Evolutionary conservation across 768 basidiomycete species (phyloP), one percentile per base, ranked within the genome.

Genomic region (Psilocybe azurescens): DNA sequence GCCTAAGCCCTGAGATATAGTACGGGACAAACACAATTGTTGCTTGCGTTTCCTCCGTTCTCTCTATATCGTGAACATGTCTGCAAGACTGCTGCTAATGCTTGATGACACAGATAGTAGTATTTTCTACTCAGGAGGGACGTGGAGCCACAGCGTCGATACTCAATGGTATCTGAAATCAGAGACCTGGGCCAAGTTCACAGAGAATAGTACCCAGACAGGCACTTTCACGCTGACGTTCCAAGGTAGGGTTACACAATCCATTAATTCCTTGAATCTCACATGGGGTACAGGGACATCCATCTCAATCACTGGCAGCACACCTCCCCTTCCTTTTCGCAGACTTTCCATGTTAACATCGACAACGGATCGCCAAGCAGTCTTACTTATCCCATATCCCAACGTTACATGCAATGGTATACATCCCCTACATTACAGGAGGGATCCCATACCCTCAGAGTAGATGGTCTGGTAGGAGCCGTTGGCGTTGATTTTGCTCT

Each of bases 391-490:
- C 8, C 30, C 14, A 66, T 65, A 30, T 36, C 59, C 8, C 69
- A 58, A 13, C 57, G 64, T 0, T 67, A 67, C 11, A 28, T 62
- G 69, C 58, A 74, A 41, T 74, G 69, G 71, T 72, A 71, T 48
- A 61, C 67, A 33, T 69, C 73, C 2, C 69, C 71, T 0, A 20
- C 46, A 2, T 54, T 74, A 3, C 9, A 56, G 2, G 70, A 72
- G 8, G 67, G 63, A 14, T 53, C 14, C 3, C 73, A 74, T 57
- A 67, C 56, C 5, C 58, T 74, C 20, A 51, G 20, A 11, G 55
- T 74, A 24, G 62, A 58, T 7, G 56, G 51, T 49, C 48, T 72
- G n/a, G 70, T 66, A 16, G 70, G 69, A 1, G 63, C 67, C 7
- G 66, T 66, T 13, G 46, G 46, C 5, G 20, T 74, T 2, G 73